Evolutionary conservation across 1,284 basidiomycete species (phyloP).

Genomic region (Ustilago xerochloae): DNA sequence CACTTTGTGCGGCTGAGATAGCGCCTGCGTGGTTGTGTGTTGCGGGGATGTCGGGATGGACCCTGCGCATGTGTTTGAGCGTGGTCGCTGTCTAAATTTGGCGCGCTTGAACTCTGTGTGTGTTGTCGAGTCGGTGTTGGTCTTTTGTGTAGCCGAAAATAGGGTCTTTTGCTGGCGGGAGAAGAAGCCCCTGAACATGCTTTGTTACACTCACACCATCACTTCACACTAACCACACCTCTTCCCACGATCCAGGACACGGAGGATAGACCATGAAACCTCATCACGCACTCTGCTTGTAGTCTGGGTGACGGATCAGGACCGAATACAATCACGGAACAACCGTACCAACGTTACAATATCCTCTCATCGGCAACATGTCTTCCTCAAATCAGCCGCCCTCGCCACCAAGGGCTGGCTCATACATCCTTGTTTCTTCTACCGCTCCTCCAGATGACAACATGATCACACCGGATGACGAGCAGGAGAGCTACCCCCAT

Average conservation of each 20-base stretch:
- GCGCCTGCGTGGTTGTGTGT: no score
- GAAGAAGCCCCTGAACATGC: slow-evolving; percentile 9
- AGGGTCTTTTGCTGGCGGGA: slow-evolving; percentile 11
- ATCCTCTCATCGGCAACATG: slow-evolving; percentile 9
- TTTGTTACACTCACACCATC: slow-evolving; percentile 3
- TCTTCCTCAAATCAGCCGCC: slow-evolving; percentile 13
- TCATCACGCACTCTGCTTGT: slow-evolving; percentile 8
- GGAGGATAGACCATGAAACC: slow-evolving; percentile 10
- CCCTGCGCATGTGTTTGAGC: slow-evolving; percentile 18
- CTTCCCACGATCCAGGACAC: not conserved
- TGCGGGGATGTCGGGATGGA: slow-evolving; percentile 10
- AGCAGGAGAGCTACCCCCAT: not conserved
- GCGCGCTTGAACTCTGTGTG: slow-evolving; percentile 3
- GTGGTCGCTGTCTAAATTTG: not conserved
- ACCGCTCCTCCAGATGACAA: slow-evolving; percentile 11
- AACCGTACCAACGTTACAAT: not conserved
- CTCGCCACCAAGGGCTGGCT: slow-evolving; percentile 30
- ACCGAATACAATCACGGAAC: not conserved
- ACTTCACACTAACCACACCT: not conserved
- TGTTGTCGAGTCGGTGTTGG: slow-evolving; percentile 19
- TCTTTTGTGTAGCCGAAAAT: not conserved
- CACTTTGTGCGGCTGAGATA: no score
- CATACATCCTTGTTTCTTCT: slow-evolving; percentile 45
- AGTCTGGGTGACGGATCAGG: not conserved
- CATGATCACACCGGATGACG: not conserved